Conservation (phyloP, 192 early-diverging fungal species). For the Backusella parvicylindrica region DNA sequence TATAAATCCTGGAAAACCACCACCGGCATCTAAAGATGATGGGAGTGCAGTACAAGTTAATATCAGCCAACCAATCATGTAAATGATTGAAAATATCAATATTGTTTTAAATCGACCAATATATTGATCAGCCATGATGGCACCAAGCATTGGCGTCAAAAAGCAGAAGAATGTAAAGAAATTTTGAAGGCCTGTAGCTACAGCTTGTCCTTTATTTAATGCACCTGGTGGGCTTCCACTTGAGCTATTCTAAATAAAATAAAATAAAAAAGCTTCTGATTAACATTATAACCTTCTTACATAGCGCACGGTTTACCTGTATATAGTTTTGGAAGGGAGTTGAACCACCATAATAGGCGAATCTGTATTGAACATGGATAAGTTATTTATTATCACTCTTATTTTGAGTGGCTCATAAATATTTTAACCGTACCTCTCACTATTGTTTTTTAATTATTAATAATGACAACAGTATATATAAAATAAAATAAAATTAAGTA, state of each 20-base stretch:
- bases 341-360: constrained; percentile 60
- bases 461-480: background rate
- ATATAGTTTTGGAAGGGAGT: constrained; percentile 63
- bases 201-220: constrained; percentile 49
- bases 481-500: background rate
- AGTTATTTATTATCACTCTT: background rate
- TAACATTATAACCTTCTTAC: background rate
- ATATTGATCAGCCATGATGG: constrained; percentile 57
- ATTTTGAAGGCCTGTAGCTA: constrained; percentile 52
- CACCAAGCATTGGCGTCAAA: constrained; percentile 56
- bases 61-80: constrained; percentile 60
- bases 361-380: constrained; percentile 21
- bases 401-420: background rate
- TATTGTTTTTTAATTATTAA: background rate
- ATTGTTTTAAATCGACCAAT: constrained; percentile 73
- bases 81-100: constrained; percentile 57
- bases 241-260: constrained; percentile 9
- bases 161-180: constrained; percentile 67
- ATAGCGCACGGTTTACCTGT: constrained; percentile 4
- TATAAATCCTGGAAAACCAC: constrained; percentile 60
- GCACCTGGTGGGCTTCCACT: constrained; percentile 37
- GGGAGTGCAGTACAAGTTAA: constrained; percentile 60
- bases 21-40: constrained; percentile 44
- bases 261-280: background rate
- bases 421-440: constrained; percentile 8